Percentiles rank a stretch among this genome's conserved stretches.
These are phyloP conservation scores for Globisporangium splendens DNA, from an alignment of 352 stramenopile species.

Conservation along the genomic window DNA sequence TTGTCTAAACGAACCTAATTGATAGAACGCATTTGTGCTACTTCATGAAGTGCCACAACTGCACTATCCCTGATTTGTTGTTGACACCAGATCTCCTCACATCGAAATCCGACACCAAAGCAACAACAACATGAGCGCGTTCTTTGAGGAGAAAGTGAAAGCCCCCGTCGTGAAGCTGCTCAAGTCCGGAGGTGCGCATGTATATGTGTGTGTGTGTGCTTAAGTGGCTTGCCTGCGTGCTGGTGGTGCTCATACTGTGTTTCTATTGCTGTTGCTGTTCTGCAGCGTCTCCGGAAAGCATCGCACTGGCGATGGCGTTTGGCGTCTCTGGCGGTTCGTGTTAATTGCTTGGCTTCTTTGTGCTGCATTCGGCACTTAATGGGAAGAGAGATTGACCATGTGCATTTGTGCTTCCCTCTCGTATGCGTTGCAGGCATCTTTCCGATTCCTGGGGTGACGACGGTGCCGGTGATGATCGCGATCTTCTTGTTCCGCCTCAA, in stretches of 20 bases:
- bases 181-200: conserved; percentile 5
- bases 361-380: too few relatives aligned
- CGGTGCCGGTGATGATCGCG: conserved; percentile 65
- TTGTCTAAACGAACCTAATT: too few relatives aligned
- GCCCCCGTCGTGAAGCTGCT: conserved; percentile 37
- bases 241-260: background rate
- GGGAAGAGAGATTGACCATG: too few relatives aligned
- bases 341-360: background rate
- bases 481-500: conserved; percentile 83
- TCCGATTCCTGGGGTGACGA: conserved; percentile 72
- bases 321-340: conserved; percentile 49
- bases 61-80: background rate
- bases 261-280: background rate
- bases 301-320: conserved; percentile 77
- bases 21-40: background rate
- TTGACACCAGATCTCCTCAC: background rate
- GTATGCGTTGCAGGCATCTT: conserved; percentile 45
- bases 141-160: conserved; percentile 75
- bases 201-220: background rate
- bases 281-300: conserved; percentile 63
- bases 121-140: conserved; percentile 4
- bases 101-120: background rate
- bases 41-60: background rate
- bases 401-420: background rate
- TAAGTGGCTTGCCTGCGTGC: background rate